Evolutionary conservation across 306 rosid genomes (phyloP).

Genomic region (Neltuma alba): DNA sequence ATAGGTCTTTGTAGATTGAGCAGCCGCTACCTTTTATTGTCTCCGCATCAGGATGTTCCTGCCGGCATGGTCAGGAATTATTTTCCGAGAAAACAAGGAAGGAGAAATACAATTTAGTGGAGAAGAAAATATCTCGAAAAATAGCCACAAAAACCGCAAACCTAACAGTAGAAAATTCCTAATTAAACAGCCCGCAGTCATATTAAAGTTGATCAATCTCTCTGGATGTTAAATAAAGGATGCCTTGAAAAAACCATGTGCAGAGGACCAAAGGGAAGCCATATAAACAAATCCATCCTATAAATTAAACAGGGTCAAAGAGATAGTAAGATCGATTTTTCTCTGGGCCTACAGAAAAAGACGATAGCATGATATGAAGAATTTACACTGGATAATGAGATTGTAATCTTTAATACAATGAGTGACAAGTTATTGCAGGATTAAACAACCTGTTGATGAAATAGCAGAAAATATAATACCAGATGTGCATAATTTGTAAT

Average conservation of each 20-base stretch:
- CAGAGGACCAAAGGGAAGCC: neutral
- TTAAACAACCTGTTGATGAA: neutral
- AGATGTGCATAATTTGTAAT: neutral
- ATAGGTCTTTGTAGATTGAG: conserved; percentile 69
- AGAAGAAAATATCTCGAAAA: neutral
- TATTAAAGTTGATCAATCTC: neutral
- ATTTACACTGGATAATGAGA: neutral
- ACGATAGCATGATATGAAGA: neutral
- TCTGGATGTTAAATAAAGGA: neutral
- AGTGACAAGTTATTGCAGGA: neutral
- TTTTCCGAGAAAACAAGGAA: neutral
- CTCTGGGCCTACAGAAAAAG: neutral
- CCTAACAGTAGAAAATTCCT: neutral
- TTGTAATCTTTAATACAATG: neutral
- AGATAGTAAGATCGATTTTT: neutral
- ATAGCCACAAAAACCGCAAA: neutral
- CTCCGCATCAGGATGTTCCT: conserved; percentile 72
- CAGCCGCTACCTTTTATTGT: conserved; percentile 62
- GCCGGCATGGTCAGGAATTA: conserved; percentile 20
- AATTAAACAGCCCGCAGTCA: neutral
- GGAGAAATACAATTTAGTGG: neutral
- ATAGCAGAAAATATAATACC: neutral
- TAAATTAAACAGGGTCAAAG: neutral
- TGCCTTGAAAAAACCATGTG: neutral
- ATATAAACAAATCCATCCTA: neutral